Evolutionary conservation across 495 filamentous ascomycete species (phyloP).

Genomic region (Podospora bellae-mahoneyi): DNA sequence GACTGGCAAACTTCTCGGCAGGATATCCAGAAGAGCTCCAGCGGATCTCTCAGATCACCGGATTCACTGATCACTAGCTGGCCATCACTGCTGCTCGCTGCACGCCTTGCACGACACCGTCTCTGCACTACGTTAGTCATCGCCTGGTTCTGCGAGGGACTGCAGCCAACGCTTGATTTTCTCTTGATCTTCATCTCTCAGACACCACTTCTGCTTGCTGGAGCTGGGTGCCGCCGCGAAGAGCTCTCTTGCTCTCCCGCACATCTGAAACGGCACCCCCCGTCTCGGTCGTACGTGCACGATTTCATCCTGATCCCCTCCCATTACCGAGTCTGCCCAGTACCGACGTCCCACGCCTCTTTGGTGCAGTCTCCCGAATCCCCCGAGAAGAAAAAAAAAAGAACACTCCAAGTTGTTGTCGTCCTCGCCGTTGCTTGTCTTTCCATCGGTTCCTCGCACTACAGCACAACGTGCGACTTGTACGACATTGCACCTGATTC

Average conservation of each 20-base stretch:
- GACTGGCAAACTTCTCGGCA: conserved; percentile 14
- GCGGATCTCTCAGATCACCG: conserved; percentile 19
- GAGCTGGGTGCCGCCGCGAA: conserved; percentile 15
- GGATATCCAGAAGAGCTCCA: conserved; percentile 10
- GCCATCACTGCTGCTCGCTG: background rate
- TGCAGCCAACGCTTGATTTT: conserved; percentile 37
- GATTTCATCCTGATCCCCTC: conserved; percentile 18
- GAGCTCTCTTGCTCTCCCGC: conserved; percentile 26
- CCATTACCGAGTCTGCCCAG: conserved; percentile 14
- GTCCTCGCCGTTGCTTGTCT: conserved; percentile 13
- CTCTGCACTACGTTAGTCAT: conserved; percentile 12
- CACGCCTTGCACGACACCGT: background rate
- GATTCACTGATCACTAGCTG: background rate
- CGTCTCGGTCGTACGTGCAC: conserved; percentile 26
- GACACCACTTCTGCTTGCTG: conserved; percentile 25
- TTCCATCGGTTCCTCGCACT: conserved; percentile 3
- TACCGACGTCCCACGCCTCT: conserved; percentile 14
- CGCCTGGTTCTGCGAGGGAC: conserved; percentile 20
- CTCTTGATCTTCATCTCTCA: conserved; percentile 40
- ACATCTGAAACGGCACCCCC: conserved; percentile 36
- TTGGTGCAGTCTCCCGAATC: conserved; percentile 8
- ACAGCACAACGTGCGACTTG: background rate
- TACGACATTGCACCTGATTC: conserved; percentile 14
- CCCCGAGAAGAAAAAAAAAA: background rate
- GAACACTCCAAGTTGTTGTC: conserved; percentile 10